Percentiles rank a stretch among this genome's conserved stretches.
Conservation (phyloP, 805 yeast genomes). For the Candida awuae region DNA sequence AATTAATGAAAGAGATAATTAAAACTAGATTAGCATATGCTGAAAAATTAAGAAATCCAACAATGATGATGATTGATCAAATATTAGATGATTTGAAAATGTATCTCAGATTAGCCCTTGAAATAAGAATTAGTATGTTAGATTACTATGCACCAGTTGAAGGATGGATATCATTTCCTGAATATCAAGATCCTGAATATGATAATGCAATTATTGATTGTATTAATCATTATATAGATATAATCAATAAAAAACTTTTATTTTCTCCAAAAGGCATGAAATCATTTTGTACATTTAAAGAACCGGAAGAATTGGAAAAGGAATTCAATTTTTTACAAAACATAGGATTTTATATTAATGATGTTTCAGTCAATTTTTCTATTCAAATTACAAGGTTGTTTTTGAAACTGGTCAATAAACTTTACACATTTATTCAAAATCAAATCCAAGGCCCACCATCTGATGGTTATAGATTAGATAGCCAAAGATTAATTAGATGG, state of each 20-base stretch:
- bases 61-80: conserved; percentile 94
- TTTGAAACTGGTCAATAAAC: conserved; percentile 56
- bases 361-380: conserved; percentile 72
- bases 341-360: conserved; percentile 69
- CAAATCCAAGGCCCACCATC: conserved; percentile 61
- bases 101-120: conserved; percentile 67
- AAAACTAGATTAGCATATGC: conserved; percentile 71
- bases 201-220: conserved; percentile 69
- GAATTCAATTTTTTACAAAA: conserved; percentile 74
- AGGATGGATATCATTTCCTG: conserved; percentile 61
- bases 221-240: conserved; percentile 58
- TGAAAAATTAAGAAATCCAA: conserved; percentile 68
- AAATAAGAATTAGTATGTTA: conserved; percentile 57
- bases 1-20: conserved; percentile 71
- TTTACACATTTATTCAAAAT: conserved; percentile 61
- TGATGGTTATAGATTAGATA: conserved; percentile 27
- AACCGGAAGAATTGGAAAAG: conserved; percentile 79
- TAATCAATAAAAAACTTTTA: conserved; percentile 68
- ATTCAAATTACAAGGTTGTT: conserved; percentile 35
- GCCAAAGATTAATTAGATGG: conserved; percentile 52
- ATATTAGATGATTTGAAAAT: conserved; percentile 78
- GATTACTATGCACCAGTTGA: conserved; percentile 52
- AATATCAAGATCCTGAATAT: conserved; percentile 49
- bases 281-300: conserved; percentile 77
- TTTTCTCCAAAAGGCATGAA: conserved; percentile 51